phyloP scores from a whole-genome alignment of 1,139 yeast species.

The Arxiozyma heterogenica region DNA sequence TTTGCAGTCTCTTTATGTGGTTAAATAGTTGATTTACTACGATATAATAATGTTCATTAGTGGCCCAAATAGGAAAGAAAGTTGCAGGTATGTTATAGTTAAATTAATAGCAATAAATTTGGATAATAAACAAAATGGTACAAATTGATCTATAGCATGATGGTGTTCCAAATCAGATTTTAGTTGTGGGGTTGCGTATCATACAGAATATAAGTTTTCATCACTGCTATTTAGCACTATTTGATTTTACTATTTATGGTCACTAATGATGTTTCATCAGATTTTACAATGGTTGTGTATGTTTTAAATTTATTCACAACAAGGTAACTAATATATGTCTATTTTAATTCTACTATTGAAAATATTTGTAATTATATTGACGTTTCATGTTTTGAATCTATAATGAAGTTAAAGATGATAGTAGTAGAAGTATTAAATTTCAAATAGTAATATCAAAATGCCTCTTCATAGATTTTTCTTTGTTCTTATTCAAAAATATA shows the following conservation, averaged over 20 bases:
- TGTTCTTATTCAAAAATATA: no score
- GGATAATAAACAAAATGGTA: background rate
- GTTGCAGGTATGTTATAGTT: background rate
- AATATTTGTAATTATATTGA: no score
- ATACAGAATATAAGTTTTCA: no score
- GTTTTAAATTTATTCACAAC: background rate
- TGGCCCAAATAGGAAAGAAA: slow-evolving; percentile 1
- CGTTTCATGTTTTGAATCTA: background rate
- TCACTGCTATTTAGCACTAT: background rate
- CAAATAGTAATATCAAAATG: background rate
- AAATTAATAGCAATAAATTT: background rate
- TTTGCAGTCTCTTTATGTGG: background rate
- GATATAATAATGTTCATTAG: slow-evolving; percentile 1
- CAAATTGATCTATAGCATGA: background rate
- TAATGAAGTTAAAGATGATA: background rate
- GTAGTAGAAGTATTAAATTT: background rate
- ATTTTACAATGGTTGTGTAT: no score
- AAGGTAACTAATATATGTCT: background rate
- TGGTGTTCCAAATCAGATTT: background rate
- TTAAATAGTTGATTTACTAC: background rate
- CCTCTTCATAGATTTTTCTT: no score
- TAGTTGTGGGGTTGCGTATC: background rate
- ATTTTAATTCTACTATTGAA: background rate
- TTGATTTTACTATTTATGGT: background rate
- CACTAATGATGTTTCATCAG: background rate